Base-by-base conservation (phyloP, 2,329 filamentous ascomycete genomes). In the Neofusicoccum laricinum region DNA sequence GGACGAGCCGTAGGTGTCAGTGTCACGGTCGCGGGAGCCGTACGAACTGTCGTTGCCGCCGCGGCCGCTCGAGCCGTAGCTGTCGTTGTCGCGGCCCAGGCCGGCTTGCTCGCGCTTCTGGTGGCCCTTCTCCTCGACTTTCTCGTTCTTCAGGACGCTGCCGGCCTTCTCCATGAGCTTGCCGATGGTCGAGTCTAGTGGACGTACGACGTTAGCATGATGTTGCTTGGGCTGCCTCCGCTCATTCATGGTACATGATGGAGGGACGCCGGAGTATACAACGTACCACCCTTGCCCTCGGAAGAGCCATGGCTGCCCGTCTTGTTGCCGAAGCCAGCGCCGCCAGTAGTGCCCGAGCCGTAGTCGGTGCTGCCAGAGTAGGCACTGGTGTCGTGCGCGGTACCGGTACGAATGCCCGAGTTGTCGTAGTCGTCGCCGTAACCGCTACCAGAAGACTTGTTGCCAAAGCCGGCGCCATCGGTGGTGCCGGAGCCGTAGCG, bases 91-190 rank as follows among this genome's bases (percentile, higher is more conserved):
- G 34, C 53, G 15, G 41, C 17, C 19, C 6, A 40, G 41, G 25
- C 19, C 53, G 25, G 53, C 63, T 21, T 45, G 75, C 66, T 81
- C 80, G 59, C 85, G 79, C 81, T 83, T 86, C 69, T 75, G 77
- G 7, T 75, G 73, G 3, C 85, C 85, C 74, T 82, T 84, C 68
- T 81, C 73, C 63, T 77, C 77, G 12, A 87, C 64, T 48, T 74
- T 76, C 15, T 81, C 77, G 68, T 79, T 85, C 62, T 81, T 74
- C 66, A 88, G 68, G 57, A 83, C 69, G 12, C 75, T 72, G 8
- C 85, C 84, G 5, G 81, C 82, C 79, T 86, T 87, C 76, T 88
- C 84, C 73, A 88, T 76, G 25, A 88, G 64, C 75, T 85, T 87
- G 51, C 85, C 85, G 21, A 85, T 61, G 15, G 80, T 81, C 58